Conservation (phyloP, 805 yeast species). For the Saccharomycopsis babjevae region DNA sequence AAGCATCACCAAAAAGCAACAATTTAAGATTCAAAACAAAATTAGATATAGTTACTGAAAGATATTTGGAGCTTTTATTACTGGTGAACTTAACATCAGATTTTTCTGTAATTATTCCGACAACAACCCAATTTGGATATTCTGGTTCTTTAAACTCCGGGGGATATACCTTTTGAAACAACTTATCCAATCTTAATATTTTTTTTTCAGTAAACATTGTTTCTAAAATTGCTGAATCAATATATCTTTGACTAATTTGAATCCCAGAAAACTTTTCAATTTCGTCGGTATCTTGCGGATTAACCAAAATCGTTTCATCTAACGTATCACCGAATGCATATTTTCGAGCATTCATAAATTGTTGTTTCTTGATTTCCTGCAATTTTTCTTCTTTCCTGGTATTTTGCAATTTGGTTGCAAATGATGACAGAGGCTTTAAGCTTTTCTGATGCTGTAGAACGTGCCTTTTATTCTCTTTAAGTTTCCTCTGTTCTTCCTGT, state of each 20-base stretch:
- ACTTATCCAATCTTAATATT: constrained; percentile 44
- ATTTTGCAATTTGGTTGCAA: constrained; percentile 8
- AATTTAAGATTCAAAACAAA: constrained; percentile 51
- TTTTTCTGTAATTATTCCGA: constrained; percentile 61
- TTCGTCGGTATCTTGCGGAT: constrained; percentile 30
- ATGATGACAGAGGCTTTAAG: background rate
- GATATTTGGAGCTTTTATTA: constrained; percentile 29
- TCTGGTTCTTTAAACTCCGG: constrained; percentile 62
- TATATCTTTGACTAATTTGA: constrained; percentile 36
- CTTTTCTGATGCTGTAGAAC: background rate
- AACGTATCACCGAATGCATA: constrained; percentile 13
- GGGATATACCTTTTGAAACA: constrained; percentile 55
- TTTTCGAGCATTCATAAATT: constrained; percentile 10
- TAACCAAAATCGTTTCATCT: constrained; percentile 1
- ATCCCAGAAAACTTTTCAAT: constrained; percentile 38
- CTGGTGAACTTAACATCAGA: constrained; percentile 40
- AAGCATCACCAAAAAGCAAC: constrained; percentile 56
- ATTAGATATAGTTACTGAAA: constrained; percentile 57
- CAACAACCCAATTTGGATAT: constrained; percentile 66
- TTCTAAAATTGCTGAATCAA: constrained; percentile 29
- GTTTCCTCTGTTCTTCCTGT: background rate
- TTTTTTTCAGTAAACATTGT: constrained; percentile 38
- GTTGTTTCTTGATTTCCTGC: background rate
- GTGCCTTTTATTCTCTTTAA: background rate
- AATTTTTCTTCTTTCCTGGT: constrained; percentile 4